Percentiles rank a stretch among this genome's conserved stretches.
Evolutionary conservation across 805 yeast genomes (phyloP).

Genomic region (Pichia heedii): DNA sequence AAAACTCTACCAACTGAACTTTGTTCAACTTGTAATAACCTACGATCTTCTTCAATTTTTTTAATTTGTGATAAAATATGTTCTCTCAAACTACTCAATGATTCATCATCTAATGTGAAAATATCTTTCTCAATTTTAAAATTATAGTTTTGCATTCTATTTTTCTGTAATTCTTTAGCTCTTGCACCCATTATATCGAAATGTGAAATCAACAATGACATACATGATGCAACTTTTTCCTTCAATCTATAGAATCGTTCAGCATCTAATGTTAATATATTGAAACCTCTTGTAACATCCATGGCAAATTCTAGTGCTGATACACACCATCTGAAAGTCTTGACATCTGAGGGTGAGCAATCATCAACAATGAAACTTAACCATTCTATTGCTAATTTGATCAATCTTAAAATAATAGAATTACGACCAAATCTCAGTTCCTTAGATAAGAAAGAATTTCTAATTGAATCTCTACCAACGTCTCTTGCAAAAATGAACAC

Average conservation of each 20-base stretch:
- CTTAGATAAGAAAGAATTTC: slow-evolving; percentile 43
- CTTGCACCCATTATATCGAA: slow-evolving; percentile 98
- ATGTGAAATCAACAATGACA: slow-evolving; percentile 88
- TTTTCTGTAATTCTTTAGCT: slow-evolving; percentile 59
- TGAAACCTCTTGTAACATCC: slow-evolving; percentile 87
- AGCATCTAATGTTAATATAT: slow-evolving; percentile 70
- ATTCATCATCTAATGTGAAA: slow-evolving; percentile 44
- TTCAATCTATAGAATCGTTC: slow-evolving; percentile 66
- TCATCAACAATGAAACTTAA: slow-evolving; percentile 88
- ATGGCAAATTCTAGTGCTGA: slow-evolving; percentile 91
- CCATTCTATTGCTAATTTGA: slow-evolving; percentile 81
- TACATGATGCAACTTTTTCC: slow-evolving; percentile 84
- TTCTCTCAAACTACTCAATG: slow-evolving; percentile 50
- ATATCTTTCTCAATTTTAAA: slow-evolving; percentile 42
- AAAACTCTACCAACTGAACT: slow-evolving; percentile 76
- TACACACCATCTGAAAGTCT: slow-evolving; percentile 94
- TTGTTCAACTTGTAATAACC: slow-evolving; percentile 33
- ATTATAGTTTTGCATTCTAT: slow-evolving; percentile 44
- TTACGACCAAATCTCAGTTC: slow-evolving; percentile 41
- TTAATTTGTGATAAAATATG: slow-evolving; percentile 59
- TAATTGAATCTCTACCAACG: slow-evolving; percentile 63
- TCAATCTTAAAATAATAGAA: slow-evolving; percentile 58
- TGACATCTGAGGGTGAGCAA: slow-evolving; percentile 84
- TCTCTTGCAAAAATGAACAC: slow-evolving; percentile 74
- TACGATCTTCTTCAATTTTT: slow-evolving; percentile 51